A percentile compares a stretch with the other conserved stretches of the same genome.
Evolutionary conservation across 1,284 basidiomycete species (phyloP).

Genomic region (Cryptococcus maquisensis): DNA sequence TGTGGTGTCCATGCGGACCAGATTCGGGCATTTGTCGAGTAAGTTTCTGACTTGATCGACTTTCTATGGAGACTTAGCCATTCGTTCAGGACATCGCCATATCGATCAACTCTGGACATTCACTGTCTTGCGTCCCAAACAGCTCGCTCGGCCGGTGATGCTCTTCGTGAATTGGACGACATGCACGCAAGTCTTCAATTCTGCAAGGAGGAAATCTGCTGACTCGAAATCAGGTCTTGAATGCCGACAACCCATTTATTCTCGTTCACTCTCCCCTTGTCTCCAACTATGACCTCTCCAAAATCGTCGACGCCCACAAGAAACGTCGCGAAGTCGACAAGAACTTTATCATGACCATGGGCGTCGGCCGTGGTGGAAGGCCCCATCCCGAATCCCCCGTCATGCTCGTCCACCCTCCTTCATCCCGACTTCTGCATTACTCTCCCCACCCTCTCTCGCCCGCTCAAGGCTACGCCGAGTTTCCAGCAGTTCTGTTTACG

Average conservation of each 20-base stretch:
- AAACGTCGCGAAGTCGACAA: slow-evolving; percentile 80
- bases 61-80: not conserved
- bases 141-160: slow-evolving; percentile 89
- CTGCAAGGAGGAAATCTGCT: not conserved
- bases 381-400: slow-evolving; percentile 48
- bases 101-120: slow-evolving; percentile 71
- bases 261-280: slow-evolving; percentile 92
- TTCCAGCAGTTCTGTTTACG: slow-evolving; percentile 47
- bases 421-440: slow-evolving; percentile 44
- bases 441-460: slow-evolving; percentile 43
- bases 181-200: slow-evolving; percentile 49
- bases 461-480: slow-evolving; percentile 36
- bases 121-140: slow-evolving; percentile 81
- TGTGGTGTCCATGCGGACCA: slow-evolving; percentile 80
- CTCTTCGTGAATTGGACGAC: slow-evolving; percentile 92
- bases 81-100: slow-evolving; percentile 30
- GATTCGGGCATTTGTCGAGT: slow-evolving; percentile 76
- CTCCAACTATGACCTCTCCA: slow-evolving; percentile 85
- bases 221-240: slow-evolving; percentile 63
- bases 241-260: slow-evolving; percentile 73
- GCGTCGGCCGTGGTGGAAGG: slow-evolving; percentile 56
- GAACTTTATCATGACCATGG: slow-evolving; percentile 94
- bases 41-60: slow-evolving; percentile 38
- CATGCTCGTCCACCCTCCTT: slow-evolving; percentile 47
- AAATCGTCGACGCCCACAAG: slow-evolving; percentile 83